Conservation (phyloP, 2,329 filamentous ascomycete genomes). For the Fusarium guadeloupense region DNA sequence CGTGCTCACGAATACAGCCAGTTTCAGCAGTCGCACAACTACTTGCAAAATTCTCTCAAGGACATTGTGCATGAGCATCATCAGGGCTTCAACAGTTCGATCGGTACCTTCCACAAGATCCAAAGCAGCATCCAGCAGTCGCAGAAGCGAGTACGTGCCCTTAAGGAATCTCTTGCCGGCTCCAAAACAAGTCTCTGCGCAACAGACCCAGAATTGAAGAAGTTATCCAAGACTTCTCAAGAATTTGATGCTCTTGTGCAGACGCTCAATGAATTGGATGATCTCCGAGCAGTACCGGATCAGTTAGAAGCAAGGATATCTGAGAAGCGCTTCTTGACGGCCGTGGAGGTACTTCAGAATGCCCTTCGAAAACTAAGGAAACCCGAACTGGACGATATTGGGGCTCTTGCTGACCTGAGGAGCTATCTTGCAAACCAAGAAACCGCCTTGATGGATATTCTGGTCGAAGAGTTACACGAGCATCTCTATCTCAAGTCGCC, state of each 20-base stretch:
- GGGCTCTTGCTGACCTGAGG: slow-evolving; percentile 84
- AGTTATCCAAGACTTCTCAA: slow-evolving; percentile 85
- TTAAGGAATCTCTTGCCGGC: slow-evolving; percentile 84
- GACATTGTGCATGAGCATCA: slow-evolving; percentile 98
- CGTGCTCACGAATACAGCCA: slow-evolving; percentile 87
- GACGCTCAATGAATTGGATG: slow-evolving; percentile 83
- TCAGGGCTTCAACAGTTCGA: slow-evolving; percentile 98
- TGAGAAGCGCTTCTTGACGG: slow-evolving; percentile 92
- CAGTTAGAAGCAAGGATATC: slow-evolving; percentile 94
- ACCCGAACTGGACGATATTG: slow-evolving; percentile 90
- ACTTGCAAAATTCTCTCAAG: slow-evolving; percentile 92
- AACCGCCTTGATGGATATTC: slow-evolving; percentile 87
- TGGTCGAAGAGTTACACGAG: slow-evolving; percentile 97
- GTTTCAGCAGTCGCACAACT: slow-evolving; percentile 84
- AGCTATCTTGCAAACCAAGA: slow-evolving; percentile 94
- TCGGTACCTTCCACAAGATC: slow-evolving; percentile 98
- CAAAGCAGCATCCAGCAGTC: slow-evolving; percentile 91
- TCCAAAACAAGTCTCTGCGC: slow-evolving; percentile 84
- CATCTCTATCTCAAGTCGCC: slow-evolving; percentile 97
- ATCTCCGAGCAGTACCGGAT: slow-evolving; percentile 88
- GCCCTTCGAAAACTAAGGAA: slow-evolving; percentile 84
- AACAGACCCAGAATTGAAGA: slow-evolving; percentile 90
- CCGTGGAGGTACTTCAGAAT: slow-evolving; percentile 90
- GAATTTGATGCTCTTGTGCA: slow-evolving; percentile 91
- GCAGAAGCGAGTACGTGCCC: slow-evolving; percentile 81